These are phyloP conservation scores for Rhizomucor pusillus DNA, from an alignment of 371 early-diverging fungal species.

Conservation along the genomic window DNA sequence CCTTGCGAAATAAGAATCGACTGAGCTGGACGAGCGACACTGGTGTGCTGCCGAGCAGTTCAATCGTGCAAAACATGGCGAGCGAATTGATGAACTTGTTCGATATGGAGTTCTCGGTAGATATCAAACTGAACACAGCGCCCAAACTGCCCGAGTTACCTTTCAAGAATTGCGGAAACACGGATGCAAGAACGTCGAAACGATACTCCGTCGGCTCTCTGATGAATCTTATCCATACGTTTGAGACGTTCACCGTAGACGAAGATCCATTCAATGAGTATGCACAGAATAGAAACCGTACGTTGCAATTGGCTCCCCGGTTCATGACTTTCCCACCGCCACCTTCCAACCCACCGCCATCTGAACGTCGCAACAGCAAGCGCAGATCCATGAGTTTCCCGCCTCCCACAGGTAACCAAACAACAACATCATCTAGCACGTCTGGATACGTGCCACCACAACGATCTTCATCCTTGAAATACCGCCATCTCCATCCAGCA, in stretches of 20 bases:
- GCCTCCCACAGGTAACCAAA: constrained; percentile 9
- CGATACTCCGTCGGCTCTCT: constrained; percentile 25
- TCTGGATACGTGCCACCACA: constrained; percentile 9
- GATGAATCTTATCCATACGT: constrained; percentile 24
- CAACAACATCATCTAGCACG: neutral
- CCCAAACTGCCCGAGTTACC: constrained; percentile 42
- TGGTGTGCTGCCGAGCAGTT: constrained; percentile 12
- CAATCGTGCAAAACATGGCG: constrained; percentile 22
- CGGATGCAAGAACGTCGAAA: constrained; percentile 9
- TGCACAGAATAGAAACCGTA: constrained; percentile 9
- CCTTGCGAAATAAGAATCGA: constrained; percentile 9
- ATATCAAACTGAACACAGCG: constrained; percentile 38
- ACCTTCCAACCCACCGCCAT: constrained; percentile 15
- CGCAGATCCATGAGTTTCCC: constrained; percentile 17
- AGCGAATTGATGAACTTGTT: constrained; percentile 49
- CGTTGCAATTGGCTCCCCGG: constrained; percentile 9
- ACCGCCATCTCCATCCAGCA: constrained; percentile 10
- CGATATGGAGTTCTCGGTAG: constrained; percentile 53
- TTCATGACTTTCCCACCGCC: constrained; percentile 28
- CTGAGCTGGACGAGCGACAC: constrained; percentile 29
- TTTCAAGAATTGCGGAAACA: constrained; percentile 5
- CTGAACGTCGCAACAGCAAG: constrained; percentile 8
- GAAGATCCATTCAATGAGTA: constrained; percentile 9
- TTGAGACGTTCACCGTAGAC: constrained; percentile 25
- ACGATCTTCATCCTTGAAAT: constrained; percentile 24